Percentiles rank a stretch among this genome's conserved stretches.
Conservation (phyloP, 176 grass and related monocot species). For the Carex parvula region DNA sequence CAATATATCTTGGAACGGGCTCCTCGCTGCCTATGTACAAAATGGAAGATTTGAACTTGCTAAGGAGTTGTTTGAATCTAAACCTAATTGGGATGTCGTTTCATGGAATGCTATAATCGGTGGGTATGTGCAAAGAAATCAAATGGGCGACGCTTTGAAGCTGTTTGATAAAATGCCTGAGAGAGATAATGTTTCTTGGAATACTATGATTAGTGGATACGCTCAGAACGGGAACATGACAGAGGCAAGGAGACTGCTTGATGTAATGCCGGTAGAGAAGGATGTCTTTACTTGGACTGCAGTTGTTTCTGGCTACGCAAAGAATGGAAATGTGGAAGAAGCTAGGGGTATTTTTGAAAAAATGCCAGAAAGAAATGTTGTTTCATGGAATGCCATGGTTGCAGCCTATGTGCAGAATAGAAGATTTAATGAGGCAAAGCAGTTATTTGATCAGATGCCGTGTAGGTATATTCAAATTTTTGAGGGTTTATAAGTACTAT, state of each 20-base stretch:
- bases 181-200: slow-evolving; percentile 71
- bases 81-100: slow-evolving; percentile 62
- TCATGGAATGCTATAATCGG: slow-evolving; percentile 89
- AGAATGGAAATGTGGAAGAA: slow-evolving; percentile 78
- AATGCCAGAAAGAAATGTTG: slow-evolving; percentile 77
- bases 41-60: slow-evolving; percentile 61
- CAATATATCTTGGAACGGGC: slow-evolving; percentile 75
- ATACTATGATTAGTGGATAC: slow-evolving; percentile 73
- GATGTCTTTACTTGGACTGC: slow-evolving; percentile 96
- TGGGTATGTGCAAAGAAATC: slow-evolving; percentile 50
- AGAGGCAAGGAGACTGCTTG: slow-evolving; percentile 57
- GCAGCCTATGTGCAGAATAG: slow-evolving; percentile 66
- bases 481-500: not conserved
- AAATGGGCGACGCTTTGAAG: slow-evolving; percentile 43
- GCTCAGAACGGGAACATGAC: slow-evolving; percentile 63
- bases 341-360: slow-evolving; percentile 63
- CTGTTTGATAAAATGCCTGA: slow-evolving; percentile 75
- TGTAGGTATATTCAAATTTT: slow-evolving; percentile 45
- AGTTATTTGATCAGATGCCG: slow-evolving; percentile 65
- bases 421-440: slow-evolving; percentile 65
- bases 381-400: slow-evolving; percentile 88
- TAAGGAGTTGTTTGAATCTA: slow-evolving; percentile 56
- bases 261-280: slow-evolving; percentile 42
- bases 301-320: slow-evolving; percentile 74
- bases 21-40: slow-evolving; percentile 68